Evolutionary conservation across 108 stramenopile species (phyloP), one percentile per base, ranked within the genome.

Genomic region (Pelagomonas calceolata): DNA sequence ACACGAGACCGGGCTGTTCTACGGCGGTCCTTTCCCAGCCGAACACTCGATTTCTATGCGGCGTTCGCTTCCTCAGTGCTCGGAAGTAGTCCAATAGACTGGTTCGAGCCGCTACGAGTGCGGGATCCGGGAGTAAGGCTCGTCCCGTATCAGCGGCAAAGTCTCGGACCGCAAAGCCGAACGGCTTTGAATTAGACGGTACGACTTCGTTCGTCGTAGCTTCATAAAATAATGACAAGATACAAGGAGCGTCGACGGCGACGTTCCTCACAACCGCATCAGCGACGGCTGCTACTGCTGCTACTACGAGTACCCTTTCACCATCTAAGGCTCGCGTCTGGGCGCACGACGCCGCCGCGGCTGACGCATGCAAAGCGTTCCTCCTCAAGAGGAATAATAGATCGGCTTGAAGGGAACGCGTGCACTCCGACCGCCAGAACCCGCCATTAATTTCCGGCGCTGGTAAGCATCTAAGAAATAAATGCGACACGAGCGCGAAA

Each of bases 331-430:
- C 77, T 21, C 84, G 74, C 7, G 84, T 84, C 18, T 77, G 71
- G 46, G 81, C 72, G 10, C 84, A 65, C 33, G 72, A 46, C 32
- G 80, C 63, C 26, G 78, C 60, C 18, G 78, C 78, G 15, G 81
- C 46, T 12, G 66, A 70, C 39, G 77, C 77, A 76, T 81, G 80
- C 45, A 78, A 37, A 31, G 75, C 46, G 45, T 79, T 0, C 32
- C 75, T 65, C 37, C 71, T 26, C 70, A 85, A 70, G 37, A 79
- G 36, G 9, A 78, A 37, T 68, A 85, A 66, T 17, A 84, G 76
- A 69, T 85, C 83, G 0, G 77, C 44, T 64, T 85, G 85, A 10
- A 84, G 84, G 77, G 84, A 83, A 66, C 83, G 81, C 32, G 79
- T 65, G 82, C 82, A 82, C 21, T 17, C 51, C 21, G 3, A 65